Conservation (phyloP, 192 early-diverging fungal species). For the Anaeromyces robustus region DNA sequence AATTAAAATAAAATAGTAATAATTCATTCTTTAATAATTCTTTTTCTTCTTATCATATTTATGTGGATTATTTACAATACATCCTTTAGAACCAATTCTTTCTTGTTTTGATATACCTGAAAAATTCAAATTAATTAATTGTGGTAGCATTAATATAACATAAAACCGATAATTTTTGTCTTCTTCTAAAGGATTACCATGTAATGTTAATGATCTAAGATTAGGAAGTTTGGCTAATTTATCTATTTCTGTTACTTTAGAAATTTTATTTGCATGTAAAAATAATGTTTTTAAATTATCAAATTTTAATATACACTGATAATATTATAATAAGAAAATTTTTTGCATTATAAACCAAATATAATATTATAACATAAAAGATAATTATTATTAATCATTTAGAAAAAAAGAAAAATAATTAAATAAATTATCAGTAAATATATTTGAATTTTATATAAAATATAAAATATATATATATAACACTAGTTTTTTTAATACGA, state of each 20-base stretch:
- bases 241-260: not conserved
- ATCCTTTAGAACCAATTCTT: not conserved
- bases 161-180: not conserved
- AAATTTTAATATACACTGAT: not conserved
- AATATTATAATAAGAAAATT: too few species aligned
- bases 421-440: too few species aligned
- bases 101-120: not conserved
- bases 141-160: not conserved
- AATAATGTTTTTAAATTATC: not conserved
- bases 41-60: not conserved
- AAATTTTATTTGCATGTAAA: not conserved
- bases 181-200: not conserved
- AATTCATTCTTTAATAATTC: not conserved
- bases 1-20: too few species aligned
- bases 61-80: not conserved
- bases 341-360: too few species aligned
- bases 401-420: too few species aligned
- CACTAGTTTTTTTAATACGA: too few species aligned
- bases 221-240: not conserved
- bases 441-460: too few species aligned
- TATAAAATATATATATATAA: too few species aligned
- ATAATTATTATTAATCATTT: too few species aligned
- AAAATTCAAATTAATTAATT: not conserved
- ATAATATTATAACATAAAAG: too few species aligned
- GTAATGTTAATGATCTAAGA: not conserved